Percentiles rank a stretch among this genome's conserved stretches.
These are phyloP conservation scores for Tephrocybe sp. DNA, from an alignment of 768 basidiomycete species.

Conservation along the genomic window DNA sequence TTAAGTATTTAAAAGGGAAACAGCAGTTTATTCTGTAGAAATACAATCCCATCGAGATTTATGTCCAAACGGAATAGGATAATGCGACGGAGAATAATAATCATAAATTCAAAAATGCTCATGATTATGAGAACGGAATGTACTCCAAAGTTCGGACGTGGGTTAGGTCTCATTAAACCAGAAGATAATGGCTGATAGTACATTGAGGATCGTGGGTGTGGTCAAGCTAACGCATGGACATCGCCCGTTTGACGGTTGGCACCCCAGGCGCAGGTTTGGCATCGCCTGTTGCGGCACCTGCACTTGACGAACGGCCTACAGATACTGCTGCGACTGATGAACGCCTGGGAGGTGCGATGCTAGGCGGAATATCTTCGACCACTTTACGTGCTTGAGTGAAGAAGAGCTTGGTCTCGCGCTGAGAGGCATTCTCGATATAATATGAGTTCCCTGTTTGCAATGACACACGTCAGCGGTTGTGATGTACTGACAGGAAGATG, in stretches of 20 bases:
- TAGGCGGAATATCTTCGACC: constrained; percentile 10
- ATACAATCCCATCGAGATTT: neutral
- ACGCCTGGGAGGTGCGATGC: constrained; percentile 11
- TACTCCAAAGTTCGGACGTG: neutral
- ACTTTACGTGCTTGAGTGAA: constrained; percentile 82
- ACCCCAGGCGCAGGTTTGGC: constrained; percentile 8
- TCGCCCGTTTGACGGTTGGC: constrained; percentile 11
- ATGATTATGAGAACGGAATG: neutral
- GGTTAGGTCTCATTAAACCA: no score
- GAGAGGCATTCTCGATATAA: constrained; percentile 82
- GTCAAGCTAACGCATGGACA: constrained; percentile 3
- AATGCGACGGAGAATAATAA: neutral
- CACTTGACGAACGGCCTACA: constrained; percentile 13
- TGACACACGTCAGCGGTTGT: neutral
- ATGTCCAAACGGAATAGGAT: neutral
- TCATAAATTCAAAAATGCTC: neutral
- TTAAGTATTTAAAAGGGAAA: no score
- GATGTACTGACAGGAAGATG: neutral
- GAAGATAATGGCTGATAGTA: no score
- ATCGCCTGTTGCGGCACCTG: constrained; percentile 5
- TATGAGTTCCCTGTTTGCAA: constrained; percentile 53
- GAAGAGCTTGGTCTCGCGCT: constrained; percentile 80
- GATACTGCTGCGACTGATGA: constrained; percentile 3
- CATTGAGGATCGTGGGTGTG: no score
- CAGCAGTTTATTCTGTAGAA: neutral